Percentiles rank a stretch among this genome's conserved stretches.
phyloP scores from a whole-genome alignment of 2,329 filamentous ascomycete genomes.

The Pestalotiopsis fici region DNA sequence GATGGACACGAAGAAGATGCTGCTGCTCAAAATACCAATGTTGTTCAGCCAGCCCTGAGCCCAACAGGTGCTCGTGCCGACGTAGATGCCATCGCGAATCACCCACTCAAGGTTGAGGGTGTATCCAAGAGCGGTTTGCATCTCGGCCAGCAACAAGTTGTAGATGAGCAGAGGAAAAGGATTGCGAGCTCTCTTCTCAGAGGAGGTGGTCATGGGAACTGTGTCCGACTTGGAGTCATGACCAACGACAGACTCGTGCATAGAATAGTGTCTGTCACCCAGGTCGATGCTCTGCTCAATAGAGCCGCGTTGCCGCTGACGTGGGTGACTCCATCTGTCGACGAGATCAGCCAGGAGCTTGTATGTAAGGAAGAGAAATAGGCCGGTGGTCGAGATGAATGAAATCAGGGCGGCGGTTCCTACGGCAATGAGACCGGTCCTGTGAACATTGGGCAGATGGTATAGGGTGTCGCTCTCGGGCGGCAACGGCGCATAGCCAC shows the following conservation, averaged over 20 bases:
- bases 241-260: not conserved
- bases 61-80: slow-evolving; percentile 10
- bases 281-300: not conserved
- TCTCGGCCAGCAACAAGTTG: slow-evolving; percentile 15
- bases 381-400: slow-evolving; percentile 9
- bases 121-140: slow-evolving; percentile 12
- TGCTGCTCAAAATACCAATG: slow-evolving; percentile 10
- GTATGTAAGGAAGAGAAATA: slow-evolving; percentile 13
- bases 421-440: slow-evolving; percentile 12
- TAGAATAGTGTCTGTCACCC: not conserved
- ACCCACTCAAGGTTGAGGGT: slow-evolving; percentile 15
- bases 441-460: slow-evolving; percentile 6
- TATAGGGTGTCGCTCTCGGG: slow-evolving; percentile 2
- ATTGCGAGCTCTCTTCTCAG: slow-evolving; percentile 8
- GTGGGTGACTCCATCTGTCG: not conserved
- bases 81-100: slow-evolving; percentile 11
- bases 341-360: slow-evolving; percentile 1
- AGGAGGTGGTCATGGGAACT: no score
- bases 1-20: slow-evolving; percentile 11
- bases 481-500: not conserved
- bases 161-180: slow-evolving; percentile 17
- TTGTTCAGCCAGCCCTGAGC: slow-evolving; percentile 16
- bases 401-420: slow-evolving; percentile 11
- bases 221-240: not conserved
- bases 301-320: no score